A percentile compares a stretch with the other conserved stretches of the same genome.
phyloP scores from a whole-genome alignment of 805 yeast species.

The Suhomyces pyralidae region DNA sequence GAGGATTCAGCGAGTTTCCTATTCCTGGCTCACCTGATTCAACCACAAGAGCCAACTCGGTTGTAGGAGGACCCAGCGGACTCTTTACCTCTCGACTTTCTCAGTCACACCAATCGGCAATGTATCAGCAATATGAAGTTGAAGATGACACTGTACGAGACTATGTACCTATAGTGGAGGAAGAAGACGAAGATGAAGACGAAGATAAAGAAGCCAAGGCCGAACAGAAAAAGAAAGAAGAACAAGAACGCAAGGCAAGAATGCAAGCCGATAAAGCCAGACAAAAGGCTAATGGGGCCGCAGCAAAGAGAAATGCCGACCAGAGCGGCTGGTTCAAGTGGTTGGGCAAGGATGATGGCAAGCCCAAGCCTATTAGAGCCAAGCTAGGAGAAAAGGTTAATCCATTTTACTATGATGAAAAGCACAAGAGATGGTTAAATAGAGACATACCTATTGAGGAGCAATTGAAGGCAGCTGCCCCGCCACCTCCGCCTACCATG shows the following conservation, averaged over 20 bases:
- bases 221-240: constrained; percentile 15
- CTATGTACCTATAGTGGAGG: constrained; percentile 41
- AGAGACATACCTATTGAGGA: constrained; percentile 65
- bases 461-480: constrained; percentile 49
- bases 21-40: constrained; percentile 45
- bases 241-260: constrained; percentile 14
- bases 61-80: constrained; percentile 33
- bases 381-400: constrained; percentile 74
- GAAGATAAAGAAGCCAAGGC: constrained; percentile 23
- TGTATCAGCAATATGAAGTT: constrained; percentile 45
- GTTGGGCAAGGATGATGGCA: constrained; percentile 49
- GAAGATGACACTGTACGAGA: constrained; percentile 44
- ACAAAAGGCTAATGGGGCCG: constrained; percentile 11
- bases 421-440: constrained; percentile 83
- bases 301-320: constrained; percentile 7
- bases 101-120: constrained; percentile 42
- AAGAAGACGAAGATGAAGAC: constrained; percentile 47
- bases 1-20: constrained; percentile 38
- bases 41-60: constrained; percentile 45
- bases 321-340: constrained; percentile 54
- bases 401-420: constrained; percentile 75
- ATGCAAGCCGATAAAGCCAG: constrained; percentile 37
- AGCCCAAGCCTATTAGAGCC: constrained; percentile 76
- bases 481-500: constrained; percentile 64
- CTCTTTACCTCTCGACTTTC: constrained; percentile 39